Evolutionary conservation across 495 filamentous ascomycete species (phyloP).

Genomic region (Aspergillus kassunensis): DNA sequence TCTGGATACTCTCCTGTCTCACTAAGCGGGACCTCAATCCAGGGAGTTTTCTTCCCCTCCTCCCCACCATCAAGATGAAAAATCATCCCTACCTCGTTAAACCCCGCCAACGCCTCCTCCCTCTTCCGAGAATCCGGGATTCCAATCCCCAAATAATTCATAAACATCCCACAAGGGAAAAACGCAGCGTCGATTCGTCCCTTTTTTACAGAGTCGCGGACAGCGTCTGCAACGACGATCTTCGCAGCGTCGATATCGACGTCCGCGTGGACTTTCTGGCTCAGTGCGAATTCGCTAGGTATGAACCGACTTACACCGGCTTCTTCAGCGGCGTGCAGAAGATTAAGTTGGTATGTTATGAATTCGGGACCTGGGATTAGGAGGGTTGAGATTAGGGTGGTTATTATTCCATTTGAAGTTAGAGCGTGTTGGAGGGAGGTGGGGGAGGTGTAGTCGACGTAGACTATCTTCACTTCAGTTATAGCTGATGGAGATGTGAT

Average conservation of each 20-base stretch:
- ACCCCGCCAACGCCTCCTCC: constrained; percentile 18
- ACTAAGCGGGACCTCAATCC: constrained; percentile 24
- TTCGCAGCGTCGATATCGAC: constrained; percentile 20
- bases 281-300: constrained; percentile 27
- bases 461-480: constrained; percentile 14
- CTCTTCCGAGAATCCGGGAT: neutral
- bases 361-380: constrained; percentile 20
- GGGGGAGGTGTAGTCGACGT: constrained; percentile 25
- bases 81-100: constrained; percentile 23
- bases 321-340: constrained; percentile 26
- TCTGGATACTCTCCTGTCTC: constrained; percentile 19
- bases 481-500: neutral
- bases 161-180: constrained; percentile 28
- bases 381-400: constrained; percentile 25
- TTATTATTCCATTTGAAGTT: constrained; percentile 1
- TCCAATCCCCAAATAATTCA: constrained; percentile 35
- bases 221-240: constrained; percentile 19
- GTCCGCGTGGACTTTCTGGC: constrained; percentile 1
- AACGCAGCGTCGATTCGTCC: constrained; percentile 24
- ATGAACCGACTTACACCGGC: constrained; percentile 30
- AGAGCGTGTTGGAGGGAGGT: constrained; percentile 13
- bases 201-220: constrained; percentile 9
- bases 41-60: constrained; percentile 1
- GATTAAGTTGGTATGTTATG: constrained; percentile 20
- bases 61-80: constrained; percentile 20